These are phyloP conservation scores for Hygrocybe coccinea DNA, from an alignment of 768 basidiomycete genomes.

Conservation along the genomic window DNA sequence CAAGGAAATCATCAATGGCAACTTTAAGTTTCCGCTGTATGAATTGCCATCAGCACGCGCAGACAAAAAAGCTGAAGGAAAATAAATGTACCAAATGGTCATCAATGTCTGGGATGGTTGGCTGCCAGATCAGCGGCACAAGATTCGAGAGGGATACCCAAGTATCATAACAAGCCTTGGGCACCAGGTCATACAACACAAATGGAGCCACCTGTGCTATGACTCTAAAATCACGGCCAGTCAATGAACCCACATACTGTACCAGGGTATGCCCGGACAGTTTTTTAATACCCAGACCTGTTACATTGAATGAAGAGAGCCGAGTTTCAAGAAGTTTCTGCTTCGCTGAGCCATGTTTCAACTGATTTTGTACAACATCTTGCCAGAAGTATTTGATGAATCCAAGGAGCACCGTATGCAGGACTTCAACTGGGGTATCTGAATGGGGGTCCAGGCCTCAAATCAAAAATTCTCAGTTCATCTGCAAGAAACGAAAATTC, in stretches of 20 bases:
- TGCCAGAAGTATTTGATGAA: constrained; percentile 46
- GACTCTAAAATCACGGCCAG: constrained; percentile 31
- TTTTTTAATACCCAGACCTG: constrained; percentile 29
- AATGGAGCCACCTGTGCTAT: constrained; percentile 36
- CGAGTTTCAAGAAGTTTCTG: constrained; percentile 20
- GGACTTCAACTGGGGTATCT: constrained; percentile 36
- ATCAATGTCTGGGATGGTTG: constrained; percentile 32
- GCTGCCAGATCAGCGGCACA: constrained; percentile 38
- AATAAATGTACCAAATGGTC: constrained; percentile 29
- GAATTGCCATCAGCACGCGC: not conserved
- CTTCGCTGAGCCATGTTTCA: constrained; percentile 22
- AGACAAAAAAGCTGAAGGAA: not conserved
- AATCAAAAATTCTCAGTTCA: not conserved
- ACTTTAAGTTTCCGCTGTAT: constrained; percentile 19
- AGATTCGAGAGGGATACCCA: constrained; percentile 35
- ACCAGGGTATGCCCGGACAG: constrained; percentile 32
- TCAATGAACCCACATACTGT: constrained; percentile 34
- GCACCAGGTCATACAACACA: constrained; percentile 35
- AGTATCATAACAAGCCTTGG: constrained; percentile 19
- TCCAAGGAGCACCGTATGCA: constrained; percentile 35
- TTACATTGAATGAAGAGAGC: constrained; percentile 26
- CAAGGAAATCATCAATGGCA: constrained; percentile 35
- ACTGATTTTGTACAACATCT: constrained; percentile 27
- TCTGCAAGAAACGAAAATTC: too few relatives aligned
- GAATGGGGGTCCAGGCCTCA: constrained; percentile 31